A percentile compares a stretch with the other conserved stretches of the same genome.
phyloP scores from a whole-genome alignment of 352 stramenopile genomes.

The Thalassiosira hispida region DNA sequence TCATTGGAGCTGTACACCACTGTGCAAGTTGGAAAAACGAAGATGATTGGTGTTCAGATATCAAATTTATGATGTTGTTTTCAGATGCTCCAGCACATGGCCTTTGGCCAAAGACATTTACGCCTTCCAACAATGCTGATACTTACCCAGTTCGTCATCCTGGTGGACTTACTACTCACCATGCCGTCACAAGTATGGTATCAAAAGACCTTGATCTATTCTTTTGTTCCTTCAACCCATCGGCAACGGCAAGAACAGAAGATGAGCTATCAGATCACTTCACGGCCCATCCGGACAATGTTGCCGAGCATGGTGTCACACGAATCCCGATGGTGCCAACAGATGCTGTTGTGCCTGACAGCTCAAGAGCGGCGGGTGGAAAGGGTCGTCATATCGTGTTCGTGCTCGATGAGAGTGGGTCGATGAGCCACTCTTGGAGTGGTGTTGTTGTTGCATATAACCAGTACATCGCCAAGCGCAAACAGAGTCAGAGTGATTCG shows the following conservation, averaged over 20 bases:
- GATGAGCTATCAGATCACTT: slow-evolving; percentile 47
- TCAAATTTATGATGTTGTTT: slow-evolving; percentile 70
- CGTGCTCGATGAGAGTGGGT: slow-evolving; percentile 65
- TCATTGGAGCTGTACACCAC: slow-evolving; percentile 60
- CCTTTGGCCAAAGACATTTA: slow-evolving; percentile 26
- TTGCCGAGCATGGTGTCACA: slow-evolving; percentile 37
- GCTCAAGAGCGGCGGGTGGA: neutral
- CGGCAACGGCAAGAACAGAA: slow-evolving; percentile 57
- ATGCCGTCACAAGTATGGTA: slow-evolving; percentile 51
- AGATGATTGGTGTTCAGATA: slow-evolving; percentile 61
- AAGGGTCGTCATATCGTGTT: slow-evolving; percentile 66
- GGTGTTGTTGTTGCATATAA: slow-evolving; percentile 68
- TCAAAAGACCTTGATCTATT: slow-evolving; percentile 65
- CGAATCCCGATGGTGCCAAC: slow-evolving; percentile 63
- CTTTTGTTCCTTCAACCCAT: slow-evolving; percentile 72
- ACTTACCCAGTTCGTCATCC: slow-evolving; percentile 57
- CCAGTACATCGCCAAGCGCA: slow-evolving; percentile 51
- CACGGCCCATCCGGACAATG: slow-evolving; percentile 55
- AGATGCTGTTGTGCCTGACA: slow-evolving; percentile 7
- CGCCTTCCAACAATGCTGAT: slow-evolving; percentile 43
- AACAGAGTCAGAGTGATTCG: slow-evolving; percentile 54
- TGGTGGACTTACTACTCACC: slow-evolving; percentile 46
- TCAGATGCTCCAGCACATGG: slow-evolving; percentile 70
- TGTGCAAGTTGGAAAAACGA: slow-evolving; percentile 49
- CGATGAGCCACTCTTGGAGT: slow-evolving; percentile 58